Base-by-base conservation (phyloP, 345 rosid species). In the Turnera subulata region DNA sequence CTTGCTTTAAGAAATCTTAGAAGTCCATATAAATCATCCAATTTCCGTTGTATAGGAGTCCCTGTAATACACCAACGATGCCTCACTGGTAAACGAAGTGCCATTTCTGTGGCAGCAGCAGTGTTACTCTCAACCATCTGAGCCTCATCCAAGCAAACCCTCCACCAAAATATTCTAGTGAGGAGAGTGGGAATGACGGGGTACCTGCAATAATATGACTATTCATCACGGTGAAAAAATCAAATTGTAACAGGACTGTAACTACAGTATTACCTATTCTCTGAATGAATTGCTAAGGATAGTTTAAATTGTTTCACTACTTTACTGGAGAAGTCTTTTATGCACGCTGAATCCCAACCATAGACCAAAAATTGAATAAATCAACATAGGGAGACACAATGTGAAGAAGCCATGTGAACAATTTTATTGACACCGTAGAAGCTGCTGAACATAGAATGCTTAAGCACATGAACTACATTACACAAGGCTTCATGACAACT, bases 81-180 rank as follows among this genome's bases (percentile, higher is more conserved):
- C 66, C 77, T 92, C 44, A 93, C 75, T 67, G 81, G 69, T 56
- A 92, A 73, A 65, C 95, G 81, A 66, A 86, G 67, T 39, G 97
- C 97, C 98, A 92, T 92, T 78, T 92, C 97, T 65, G 98, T 72
- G 38, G 98, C 97, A 65, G 93, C 88, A 56, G 95, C 87, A 73
- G 83, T 74, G 79, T 82, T 92, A 64, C 88, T 86, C 80, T 92
- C 98, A 72, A 92, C 98, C 98, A 92, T 89, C 72, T 92, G 98
- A 56, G 97, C 98, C 72, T 92, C 98, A 73, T 92, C 98, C 76
- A 92, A 78, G 78, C 97, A 92, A 69, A 89, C 63, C 75, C 98
- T 84, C 98, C 97, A 89, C 98, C 98, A 92, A 73, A 68, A 80
- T 79, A 92, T 82, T 74, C 98, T 77, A 59, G 97, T 89, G 21